Conservation (phyloP, 208 protist species). For the Trypanosoma congolense region DNA sequence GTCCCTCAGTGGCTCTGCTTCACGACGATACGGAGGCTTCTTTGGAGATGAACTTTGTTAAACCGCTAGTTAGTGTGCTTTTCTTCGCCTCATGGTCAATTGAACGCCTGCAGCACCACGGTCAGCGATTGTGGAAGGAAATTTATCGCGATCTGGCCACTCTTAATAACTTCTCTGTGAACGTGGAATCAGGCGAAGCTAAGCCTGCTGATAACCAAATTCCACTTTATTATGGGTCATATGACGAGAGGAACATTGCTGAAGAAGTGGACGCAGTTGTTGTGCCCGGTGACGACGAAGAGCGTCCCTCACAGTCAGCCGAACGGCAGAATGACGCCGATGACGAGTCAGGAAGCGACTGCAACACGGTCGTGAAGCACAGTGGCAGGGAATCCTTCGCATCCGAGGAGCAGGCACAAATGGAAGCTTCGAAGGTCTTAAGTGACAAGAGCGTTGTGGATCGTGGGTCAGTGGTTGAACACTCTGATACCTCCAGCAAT, state of each 20-base stretch:
- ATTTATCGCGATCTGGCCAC: slow-evolving; percentile 16
- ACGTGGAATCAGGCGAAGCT: background rate
- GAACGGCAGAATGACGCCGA: background rate
- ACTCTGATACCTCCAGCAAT: slow-evolving; percentile 1
- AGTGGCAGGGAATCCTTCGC: background rate
- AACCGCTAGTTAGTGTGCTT: slow-evolving; percentile 22
- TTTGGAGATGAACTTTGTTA: slow-evolving; percentile 13
- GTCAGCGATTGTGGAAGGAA: slow-evolving; percentile 16
- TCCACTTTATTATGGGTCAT: background rate
- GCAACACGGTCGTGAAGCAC: background rate
- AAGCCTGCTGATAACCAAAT: background rate
- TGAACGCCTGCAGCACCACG: slow-evolving; percentile 5
- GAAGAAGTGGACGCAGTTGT: background rate
- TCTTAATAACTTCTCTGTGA: slow-evolving; percentile 1
- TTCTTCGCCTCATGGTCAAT: slow-evolving; percentile 26
- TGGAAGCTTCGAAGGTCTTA: background rate
- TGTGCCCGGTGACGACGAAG: background rate
- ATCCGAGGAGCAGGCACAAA: background rate
- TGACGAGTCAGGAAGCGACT: background rate
- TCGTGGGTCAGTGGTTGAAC: background rate
- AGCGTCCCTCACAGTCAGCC: background rate
- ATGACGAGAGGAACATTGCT: background rate
- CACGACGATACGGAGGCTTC: background rate
- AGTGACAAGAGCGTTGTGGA: background rate
- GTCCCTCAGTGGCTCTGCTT: background rate